Percentiles rank a stretch among this genome's conserved stretches.
These are phyloP conservation scores for Ogataea haglerorum DNA, from an alignment of 805 yeast genomes.

Conservation along the genomic window DNA sequence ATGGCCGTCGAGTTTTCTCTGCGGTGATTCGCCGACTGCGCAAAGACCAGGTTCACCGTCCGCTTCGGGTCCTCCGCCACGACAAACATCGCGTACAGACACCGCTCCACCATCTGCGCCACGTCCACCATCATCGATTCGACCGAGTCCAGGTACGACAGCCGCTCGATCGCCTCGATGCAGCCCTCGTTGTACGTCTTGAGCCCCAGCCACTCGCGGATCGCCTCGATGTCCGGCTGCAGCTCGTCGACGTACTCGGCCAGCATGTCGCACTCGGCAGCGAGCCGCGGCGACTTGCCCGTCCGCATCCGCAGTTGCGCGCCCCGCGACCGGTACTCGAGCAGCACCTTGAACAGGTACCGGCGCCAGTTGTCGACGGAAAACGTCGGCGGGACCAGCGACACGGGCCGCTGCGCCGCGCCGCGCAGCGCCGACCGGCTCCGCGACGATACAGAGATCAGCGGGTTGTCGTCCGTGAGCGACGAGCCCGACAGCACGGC, in stretches of 20 bases:
- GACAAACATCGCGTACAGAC: slow-evolving; percentile 22
- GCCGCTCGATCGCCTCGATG: slow-evolving; percentile 24
- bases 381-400: slow-evolving; percentile 26
- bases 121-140: slow-evolving; percentile 24
- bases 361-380: slow-evolving; percentile 25
- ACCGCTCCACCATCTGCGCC: slow-evolving; percentile 24
- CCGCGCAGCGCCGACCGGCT: slow-evolving; percentile 4
- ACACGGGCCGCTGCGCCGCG: slow-evolving; percentile 8
- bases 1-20: slow-evolving; percentile 11
- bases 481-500: slow-evolving; percentile 20
- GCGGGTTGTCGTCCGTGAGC: slow-evolving; percentile 21
- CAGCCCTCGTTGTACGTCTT: slow-evolving; percentile 26
- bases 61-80: slow-evolving; percentile 15
- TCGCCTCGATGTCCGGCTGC: slow-evolving; percentile 23
- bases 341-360: slow-evolving; percentile 16
- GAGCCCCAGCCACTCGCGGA: slow-evolving; percentile 21
- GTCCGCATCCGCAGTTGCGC: slow-evolving; percentile 10
- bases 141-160: slow-evolving; percentile 17
- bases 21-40: slow-evolving; percentile 9
- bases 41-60: slow-evolving; percentile 11
- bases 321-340: slow-evolving; percentile 14
- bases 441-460: slow-evolving; percentile 16
- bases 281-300: slow-evolving; percentile 12
- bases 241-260: slow-evolving; percentile 14
- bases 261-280: slow-evolving; percentile 7